phyloP scores from a whole-genome alignment of 352 stramenopile genomes.

The Phytophthora capsici region DNA sequence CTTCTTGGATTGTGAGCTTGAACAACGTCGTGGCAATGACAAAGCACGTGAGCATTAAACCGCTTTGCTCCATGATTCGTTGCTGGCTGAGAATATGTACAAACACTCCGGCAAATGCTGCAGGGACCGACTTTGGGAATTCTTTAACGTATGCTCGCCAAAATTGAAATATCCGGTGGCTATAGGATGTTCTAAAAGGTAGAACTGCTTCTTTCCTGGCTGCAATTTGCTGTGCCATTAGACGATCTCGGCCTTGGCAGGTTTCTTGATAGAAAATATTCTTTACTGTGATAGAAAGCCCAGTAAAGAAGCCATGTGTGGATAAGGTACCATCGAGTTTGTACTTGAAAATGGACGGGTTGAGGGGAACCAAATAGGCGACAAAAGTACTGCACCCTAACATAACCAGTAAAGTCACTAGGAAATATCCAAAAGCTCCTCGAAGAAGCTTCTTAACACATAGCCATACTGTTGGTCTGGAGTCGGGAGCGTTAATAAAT shows the following conservation, averaged over 20 bases:
- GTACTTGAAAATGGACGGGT: not conserved
- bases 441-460: conserved; percentile 14
- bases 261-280: conserved; percentile 16
- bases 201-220: no score
- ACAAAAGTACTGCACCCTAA: not conserved
- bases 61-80: conserved; percentile 8
- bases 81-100: conserved; percentile 33
- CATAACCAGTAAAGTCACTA: not conserved
- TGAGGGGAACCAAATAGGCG: not conserved
- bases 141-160: conserved; percentile 2
- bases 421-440: not conserved
- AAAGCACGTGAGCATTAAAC: conserved; percentile 25
- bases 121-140: not conserved
- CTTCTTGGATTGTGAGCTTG: conserved; percentile 45
- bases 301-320: conserved; percentile 9
- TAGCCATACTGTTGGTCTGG: conserved; percentile 11
- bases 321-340: conserved; percentile 11
- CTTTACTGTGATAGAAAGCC: conserved; percentile 2
- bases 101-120: conserved; percentile 21
- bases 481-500: conserved; percentile 10
- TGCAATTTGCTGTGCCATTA: not conserved
- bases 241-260: conserved; percentile 6
- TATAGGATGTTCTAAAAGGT: no score
- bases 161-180: not conserved
- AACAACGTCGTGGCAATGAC: conserved; percentile 21